Conservation (phyloP, 192 early-diverging fungal species). For the Geranomyces variabilis region DNA sequence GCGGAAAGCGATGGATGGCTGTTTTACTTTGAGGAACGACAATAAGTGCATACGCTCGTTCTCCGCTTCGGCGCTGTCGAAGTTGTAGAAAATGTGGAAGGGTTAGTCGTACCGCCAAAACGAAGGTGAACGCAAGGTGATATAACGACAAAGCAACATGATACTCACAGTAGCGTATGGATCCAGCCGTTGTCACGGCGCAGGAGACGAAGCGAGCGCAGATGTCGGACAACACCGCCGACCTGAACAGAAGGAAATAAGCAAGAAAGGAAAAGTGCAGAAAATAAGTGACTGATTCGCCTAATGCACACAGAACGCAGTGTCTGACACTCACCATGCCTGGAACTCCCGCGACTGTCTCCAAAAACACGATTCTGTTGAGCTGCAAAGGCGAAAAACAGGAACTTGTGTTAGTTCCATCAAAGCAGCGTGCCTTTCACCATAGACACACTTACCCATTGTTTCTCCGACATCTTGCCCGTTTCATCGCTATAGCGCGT, state of each 20-base stretch:
- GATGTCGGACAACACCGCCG: conserved; percentile 77
- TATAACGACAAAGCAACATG: too few species aligned
- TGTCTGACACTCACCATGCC: conserved; percentile 67
- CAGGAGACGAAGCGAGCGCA: conserved; percentile 74
- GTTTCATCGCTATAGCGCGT: conserved; percentile 41
- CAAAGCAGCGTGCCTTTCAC: too few species aligned
- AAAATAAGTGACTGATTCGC: too few species aligned
- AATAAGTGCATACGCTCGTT: conserved; percentile 77
- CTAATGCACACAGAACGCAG: neutral
- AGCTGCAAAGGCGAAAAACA: conserved; percentile 8
- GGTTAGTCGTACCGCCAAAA: too few species aligned
- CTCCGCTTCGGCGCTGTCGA: conserved; percentile 92
- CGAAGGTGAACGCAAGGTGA: too few species aligned
- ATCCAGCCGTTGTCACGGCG: conserved; percentile 91
- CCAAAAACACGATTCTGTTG: conserved; percentile 42
- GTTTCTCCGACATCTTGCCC: conserved; percentile 45
- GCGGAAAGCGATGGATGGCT: conserved; percentile 37
- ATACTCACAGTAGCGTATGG: conserved; percentile 79
- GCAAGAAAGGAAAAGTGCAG: too few species aligned
- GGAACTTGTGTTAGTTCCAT: too few species aligned
- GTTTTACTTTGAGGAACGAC: conserved; percentile 45
- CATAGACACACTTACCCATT: too few species aligned
- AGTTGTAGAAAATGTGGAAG: too few species aligned
- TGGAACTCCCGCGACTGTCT: conserved; percentile 63
- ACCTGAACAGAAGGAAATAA: conserved; percentile 31